Evolutionary conservation across 768 basidiomycete genomes (phyloP).

Genomic region (Amylocystis lapponica): DNA sequence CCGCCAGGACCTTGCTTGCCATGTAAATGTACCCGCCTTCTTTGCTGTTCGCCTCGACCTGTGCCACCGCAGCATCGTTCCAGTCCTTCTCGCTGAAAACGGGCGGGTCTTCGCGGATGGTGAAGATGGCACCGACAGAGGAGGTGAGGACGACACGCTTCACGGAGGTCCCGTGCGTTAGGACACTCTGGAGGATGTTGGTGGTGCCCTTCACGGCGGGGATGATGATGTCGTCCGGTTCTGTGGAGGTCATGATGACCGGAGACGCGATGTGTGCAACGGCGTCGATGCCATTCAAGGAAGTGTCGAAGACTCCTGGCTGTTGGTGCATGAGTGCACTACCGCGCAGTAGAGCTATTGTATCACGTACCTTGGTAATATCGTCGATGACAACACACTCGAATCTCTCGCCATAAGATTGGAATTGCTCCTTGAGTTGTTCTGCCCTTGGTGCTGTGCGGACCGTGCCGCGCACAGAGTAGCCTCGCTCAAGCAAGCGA

Average conservation of each 20-base stretch:
- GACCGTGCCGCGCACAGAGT: conserved; percentile 59
- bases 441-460: conserved; percentile 53
- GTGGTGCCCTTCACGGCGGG: conserved; percentile 42
- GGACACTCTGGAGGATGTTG: conserved; percentile 29
- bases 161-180: conserved; percentile 31
- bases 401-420: conserved; percentile 29
- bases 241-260: conserved; percentile 5
- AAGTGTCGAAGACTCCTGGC: conserved; percentile 73
- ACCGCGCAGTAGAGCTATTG: no score
- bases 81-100: conserved; percentile 45
- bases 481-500: conserved; percentile 57
- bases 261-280: conserved; percentile 35
- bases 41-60: conserved; percentile 24
- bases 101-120: background rate
- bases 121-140: conserved; percentile 47
- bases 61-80: conserved; percentile 26
- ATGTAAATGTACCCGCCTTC: conserved; percentile 36
- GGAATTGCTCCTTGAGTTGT: conserved; percentile 43
- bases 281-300: conserved; percentile 68
- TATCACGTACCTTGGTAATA: conserved; percentile 51
- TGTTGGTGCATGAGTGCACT: no score
- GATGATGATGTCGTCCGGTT: conserved; percentile 27
- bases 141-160: conserved; percentile 70
- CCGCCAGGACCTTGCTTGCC: conserved; percentile 59
- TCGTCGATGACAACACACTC: conserved; percentile 39